Evolutionary conservation across 2,329 filamentous ascomycete species (phyloP).

Genomic region (Cadophora sp.): DNA sequence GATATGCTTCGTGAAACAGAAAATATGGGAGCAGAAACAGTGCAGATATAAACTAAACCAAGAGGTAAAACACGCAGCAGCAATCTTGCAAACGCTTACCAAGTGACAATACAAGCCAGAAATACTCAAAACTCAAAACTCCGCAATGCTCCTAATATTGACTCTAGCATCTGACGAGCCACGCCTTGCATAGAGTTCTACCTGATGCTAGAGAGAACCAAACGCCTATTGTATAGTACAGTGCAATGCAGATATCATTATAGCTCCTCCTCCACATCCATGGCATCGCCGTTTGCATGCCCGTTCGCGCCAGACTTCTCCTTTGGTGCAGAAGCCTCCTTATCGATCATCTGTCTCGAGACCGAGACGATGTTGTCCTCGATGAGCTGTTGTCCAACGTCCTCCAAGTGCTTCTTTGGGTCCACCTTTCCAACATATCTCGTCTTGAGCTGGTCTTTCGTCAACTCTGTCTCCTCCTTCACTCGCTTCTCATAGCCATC

Average conservation of each 20-base stretch:
- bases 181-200: slow-evolving; percentile 30
- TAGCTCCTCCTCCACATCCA: slow-evolving; percentile 45
- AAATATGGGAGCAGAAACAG: not conserved
- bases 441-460: slow-evolving; percentile 97
- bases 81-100: too few relatives aligned
- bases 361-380: slow-evolving; percentile 99
- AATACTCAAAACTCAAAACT: not conserved
- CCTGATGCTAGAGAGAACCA: slow-evolving; percentile 34
- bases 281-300: slow-evolving; percentile 40
- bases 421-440: slow-evolving; percentile 99
- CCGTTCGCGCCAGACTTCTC: slow-evolving; percentile 63
- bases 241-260: slow-evolving; percentile 55
- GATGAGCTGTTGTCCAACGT: slow-evolving; percentile 94
- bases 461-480: slow-evolving; percentile 97
- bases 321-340: slow-evolving; percentile 91
- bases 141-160: slow-evolving; percentile 22
- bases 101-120: not conserved
- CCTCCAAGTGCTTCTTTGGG: slow-evolving; percentile 98
- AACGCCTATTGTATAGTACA: slow-evolving; percentile 46
- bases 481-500: slow-evolving; percentile 99
- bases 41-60: not conserved
- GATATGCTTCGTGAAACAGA: not conserved
- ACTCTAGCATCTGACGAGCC: slow-evolving; percentile 28
- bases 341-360: slow-evolving; percentile 99
- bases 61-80: not conserved